Evolutionary conservation across 345 rosid genomes (phyloP).

Genomic region (Salix caprea): DNA sequence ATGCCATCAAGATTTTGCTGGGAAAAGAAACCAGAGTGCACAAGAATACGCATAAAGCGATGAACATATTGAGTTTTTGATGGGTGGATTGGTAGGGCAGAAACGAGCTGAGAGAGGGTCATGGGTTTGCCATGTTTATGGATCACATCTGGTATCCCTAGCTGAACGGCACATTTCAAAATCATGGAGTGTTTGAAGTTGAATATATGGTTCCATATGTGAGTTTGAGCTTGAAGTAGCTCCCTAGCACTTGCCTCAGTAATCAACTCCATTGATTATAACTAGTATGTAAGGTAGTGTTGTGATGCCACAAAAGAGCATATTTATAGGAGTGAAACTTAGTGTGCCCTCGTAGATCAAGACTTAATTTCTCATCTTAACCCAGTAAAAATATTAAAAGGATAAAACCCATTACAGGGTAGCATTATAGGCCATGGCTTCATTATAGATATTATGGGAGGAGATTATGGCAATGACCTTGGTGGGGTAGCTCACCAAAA

Average conservation of each 20-base stretch:
- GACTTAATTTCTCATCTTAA: no score
- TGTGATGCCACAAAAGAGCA: no score
- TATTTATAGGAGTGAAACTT: no score
- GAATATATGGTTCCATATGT: constrained; percentile 20
- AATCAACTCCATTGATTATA: no score
- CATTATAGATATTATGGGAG: constrained; percentile 31
- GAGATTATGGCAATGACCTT: constrained; percentile 46
- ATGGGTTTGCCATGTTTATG: constrained; percentile 38
- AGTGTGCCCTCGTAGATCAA: not conserved
- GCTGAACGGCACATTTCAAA: constrained; percentile 34
- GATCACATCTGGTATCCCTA: constrained; percentile 42
- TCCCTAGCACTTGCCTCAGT: no score
- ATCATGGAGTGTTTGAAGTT: constrained; percentile 32
- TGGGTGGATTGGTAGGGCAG: constrained; percentile 12
- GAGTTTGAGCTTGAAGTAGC: not conserved
- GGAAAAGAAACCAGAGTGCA: constrained; percentile 37
- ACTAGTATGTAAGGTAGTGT: no score
- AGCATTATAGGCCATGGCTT: no score
- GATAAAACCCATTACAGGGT: no score
- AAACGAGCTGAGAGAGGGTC: constrained; percentile 19
- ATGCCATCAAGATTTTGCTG: not conserved
- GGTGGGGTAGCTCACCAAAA: constrained; percentile 48
- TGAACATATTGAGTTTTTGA: constrained; percentile 12
- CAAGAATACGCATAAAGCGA: constrained; percentile 36
- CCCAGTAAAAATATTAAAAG: no score